Percentiles rank a stretch among this genome's conserved stretches.
phyloP scores from a whole-genome alignment of 371 early-diverging fungal genomes.

The Mycotypha africana region DNA sequence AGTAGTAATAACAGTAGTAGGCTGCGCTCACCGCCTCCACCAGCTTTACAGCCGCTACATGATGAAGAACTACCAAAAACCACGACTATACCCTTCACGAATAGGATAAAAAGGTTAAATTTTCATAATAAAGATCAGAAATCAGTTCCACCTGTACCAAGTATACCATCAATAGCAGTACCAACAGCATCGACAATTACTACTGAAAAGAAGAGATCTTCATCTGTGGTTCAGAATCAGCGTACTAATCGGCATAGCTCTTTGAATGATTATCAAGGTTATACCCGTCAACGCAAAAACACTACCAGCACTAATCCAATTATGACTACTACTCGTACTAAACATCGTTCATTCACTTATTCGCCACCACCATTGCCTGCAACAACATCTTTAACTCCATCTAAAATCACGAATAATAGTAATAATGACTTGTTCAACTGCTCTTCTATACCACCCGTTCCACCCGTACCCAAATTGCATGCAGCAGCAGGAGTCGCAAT shows the following conservation, averaged over 20 bases:
- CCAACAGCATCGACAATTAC: too few relatives aligned
- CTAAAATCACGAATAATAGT: too few relatives aligned
- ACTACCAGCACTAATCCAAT: too few relatives aligned
- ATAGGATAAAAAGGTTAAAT: constrained; percentile 8
- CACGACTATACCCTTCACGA: neutral
- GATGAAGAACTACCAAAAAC: constrained; percentile 2
- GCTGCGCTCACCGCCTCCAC: constrained; percentile 6
- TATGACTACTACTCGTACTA: too few relatives aligned
- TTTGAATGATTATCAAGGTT: constrained; percentile 18
- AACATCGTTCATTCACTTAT: constrained; percentile 18
- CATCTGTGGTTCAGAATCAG: constrained; percentile 1
- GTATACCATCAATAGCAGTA: too few relatives aligned
- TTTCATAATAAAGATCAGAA: constrained; percentile 2
- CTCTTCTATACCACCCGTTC: constrained; percentile 13
- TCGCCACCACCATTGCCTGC: constrained; percentile 24
- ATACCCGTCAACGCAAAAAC: constrained; percentile 7
- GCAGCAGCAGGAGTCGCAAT: too few relatives aligned
- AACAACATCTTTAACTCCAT: constrained; percentile 6
- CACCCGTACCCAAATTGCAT: constrained; percentile 11
- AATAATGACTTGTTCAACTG: too few relatives aligned
- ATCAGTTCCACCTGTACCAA: neutral
- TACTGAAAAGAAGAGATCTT: constrained; percentile 6
- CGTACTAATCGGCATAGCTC: neutral
- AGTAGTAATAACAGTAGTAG: neutral
- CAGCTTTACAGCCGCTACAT: too few relatives aligned